Evolutionary conservation across 192 early-diverging fungal species (phyloP).

Genomic region (Gonapodya prolifera): DNA sequence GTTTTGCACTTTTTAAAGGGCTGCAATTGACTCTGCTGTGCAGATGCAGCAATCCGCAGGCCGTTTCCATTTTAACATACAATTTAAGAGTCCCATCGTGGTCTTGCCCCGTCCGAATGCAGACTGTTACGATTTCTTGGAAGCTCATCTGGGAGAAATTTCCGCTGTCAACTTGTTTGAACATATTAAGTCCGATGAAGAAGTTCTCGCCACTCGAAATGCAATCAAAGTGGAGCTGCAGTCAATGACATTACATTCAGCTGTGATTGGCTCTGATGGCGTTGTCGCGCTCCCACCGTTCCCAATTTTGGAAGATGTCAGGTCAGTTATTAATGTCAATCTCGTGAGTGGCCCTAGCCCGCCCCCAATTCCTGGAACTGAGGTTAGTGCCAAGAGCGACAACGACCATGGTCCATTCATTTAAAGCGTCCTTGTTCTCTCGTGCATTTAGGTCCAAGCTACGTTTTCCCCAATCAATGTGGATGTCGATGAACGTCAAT

Average conservation of each 20-base stretch:
- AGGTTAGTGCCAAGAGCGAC: background rate
- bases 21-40: constrained; percentile 62
- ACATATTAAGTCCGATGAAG: constrained; percentile 29
- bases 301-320: constrained; percentile 76
- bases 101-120: constrained; percentile 50
- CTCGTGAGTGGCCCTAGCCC: background rate
- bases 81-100: constrained; percentile 74
- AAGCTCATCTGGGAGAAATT: constrained; percentile 71
- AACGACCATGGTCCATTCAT: background rate
- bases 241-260: constrained; percentile 33
- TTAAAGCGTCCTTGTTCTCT: background rate
- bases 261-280: constrained; percentile 12
- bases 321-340: constrained; percentile 57
- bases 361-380: background rate
- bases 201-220: constrained; percentile 26
- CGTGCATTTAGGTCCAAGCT: constrained; percentile 32
- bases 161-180: constrained; percentile 67
- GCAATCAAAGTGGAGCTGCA: constrained; percentile 46
- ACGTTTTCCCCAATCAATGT: constrained; percentile 62
- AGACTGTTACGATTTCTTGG: constrained; percentile 52
- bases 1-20: constrained; percentile 16
- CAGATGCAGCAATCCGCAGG: constrained; percentile 66
- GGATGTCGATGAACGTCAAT: constrained; percentile 34
- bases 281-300: constrained; percentile 20
- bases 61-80: constrained; percentile 73